A percentile compares a stretch with the other conserved stretches of the same genome.
phyloP scores from a whole-genome alignment of 306 rosid genomes.

The Heteromeles arbutifolia region DNA sequence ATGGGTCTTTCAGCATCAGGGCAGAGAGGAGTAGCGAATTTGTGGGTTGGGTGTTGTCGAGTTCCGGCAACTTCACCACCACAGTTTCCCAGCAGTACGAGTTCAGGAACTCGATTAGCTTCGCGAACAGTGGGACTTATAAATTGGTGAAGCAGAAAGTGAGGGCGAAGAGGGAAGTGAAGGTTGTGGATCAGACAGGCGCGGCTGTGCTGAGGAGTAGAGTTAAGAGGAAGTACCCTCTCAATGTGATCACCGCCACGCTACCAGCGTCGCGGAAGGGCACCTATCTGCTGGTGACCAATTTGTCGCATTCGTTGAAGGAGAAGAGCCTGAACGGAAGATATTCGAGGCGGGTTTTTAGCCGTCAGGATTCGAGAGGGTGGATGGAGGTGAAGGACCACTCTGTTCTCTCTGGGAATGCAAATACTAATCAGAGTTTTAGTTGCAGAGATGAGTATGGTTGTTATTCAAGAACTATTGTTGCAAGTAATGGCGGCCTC shows the following conservation, averaged over 20 bases:
- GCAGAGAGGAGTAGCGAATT: slow-evolving; percentile 37
- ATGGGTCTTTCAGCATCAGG: slow-evolving; percentile 48
- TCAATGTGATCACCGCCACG: slow-evolving; percentile 28
- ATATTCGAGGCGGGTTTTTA: slow-evolving; percentile 9
- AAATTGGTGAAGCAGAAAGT: slow-evolving; percentile 51
- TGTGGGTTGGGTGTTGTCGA: slow-evolving; percentile 62
- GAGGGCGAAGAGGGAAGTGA: slow-evolving; percentile 30
- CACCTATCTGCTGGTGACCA: slow-evolving; percentile 36
- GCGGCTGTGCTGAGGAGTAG: slow-evolving; percentile 16
- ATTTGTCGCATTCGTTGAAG: slow-evolving; percentile 43
- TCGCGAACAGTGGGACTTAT: slow-evolving; percentile 34
- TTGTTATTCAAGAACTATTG: slow-evolving; percentile 41
- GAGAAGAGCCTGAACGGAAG: slow-evolving; percentile 27
- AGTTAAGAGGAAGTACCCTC: slow-evolving; percentile 41
- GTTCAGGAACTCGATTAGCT: slow-evolving; percentile 31
- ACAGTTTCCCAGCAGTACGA: slow-evolving; percentile 27
- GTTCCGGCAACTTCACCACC: slow-evolving; percentile 59
- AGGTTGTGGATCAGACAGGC: slow-evolving; percentile 16
- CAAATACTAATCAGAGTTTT: slow-evolving; percentile 39
- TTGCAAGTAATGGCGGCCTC: slow-evolving; percentile 33
- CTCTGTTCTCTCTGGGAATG: slow-evolving; percentile 52
- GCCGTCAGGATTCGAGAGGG: slow-evolving; percentile 50
- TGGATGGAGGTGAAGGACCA: slow-evolving; percentile 81
- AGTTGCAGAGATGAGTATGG: slow-evolving; percentile 22
- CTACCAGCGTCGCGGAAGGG: slow-evolving; percentile 18